Base-by-base conservation (phyloP, 139 green algal genomes). In the Edaphochlamys debaryana region DNA sequence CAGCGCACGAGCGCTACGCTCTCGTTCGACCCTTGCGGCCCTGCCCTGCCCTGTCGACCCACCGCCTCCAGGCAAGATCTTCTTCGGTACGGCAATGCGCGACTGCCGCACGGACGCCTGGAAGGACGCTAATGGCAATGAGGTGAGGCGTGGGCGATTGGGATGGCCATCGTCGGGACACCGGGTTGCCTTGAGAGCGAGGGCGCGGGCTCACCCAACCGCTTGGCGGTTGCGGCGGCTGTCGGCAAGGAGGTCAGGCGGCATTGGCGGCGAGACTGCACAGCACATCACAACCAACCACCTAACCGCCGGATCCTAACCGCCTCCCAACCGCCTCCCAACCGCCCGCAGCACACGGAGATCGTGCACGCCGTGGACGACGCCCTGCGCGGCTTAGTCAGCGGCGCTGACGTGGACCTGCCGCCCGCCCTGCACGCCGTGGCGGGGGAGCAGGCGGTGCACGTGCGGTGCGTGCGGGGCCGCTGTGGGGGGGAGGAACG, bases 21-120 rank as follows among this genome's bases (percentile, higher is more conserved):
- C n/a, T n/a, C n/a, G n/a, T n/a, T n/a, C n/a, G n/a, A n/a, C n/a
- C n/a, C n/a, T n/a, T n/a, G n/a, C n/a, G n/a, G n/a, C n/a, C n/a
- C n/a, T n/a, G n/a, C n/a, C n/a, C n/a, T n/a, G n/a, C n/a, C n/a
- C n/a, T n/a, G n/a, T n/a, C n/a, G n/a, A n/a, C n/a, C n/a, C 67
- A 11, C 22, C 7, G 1, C 7, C 41, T 41, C 5, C 72, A 79
- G 72, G 72, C 56, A 52, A 54, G 19, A 1, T 79, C 11, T 79
- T 79, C 56, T 79, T 79, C 54, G 72, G 36, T 23, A 27, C 27
- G 32, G 30, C 19, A 52, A 15, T 79, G 25, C 56, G 56, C 36
- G 72, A 79, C 56, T 79, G 72, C 72, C 72, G 72, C 22, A 68
- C 36, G 13, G 54, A 38, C 23, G 54, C 32, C 23, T 79, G 72